Percentiles rank a stretch among this genome's conserved stretches.
Evolutionary conservation across 768 basidiomycete species (phyloP).

Genomic region (Tricholoma furcatifolium): DNA sequence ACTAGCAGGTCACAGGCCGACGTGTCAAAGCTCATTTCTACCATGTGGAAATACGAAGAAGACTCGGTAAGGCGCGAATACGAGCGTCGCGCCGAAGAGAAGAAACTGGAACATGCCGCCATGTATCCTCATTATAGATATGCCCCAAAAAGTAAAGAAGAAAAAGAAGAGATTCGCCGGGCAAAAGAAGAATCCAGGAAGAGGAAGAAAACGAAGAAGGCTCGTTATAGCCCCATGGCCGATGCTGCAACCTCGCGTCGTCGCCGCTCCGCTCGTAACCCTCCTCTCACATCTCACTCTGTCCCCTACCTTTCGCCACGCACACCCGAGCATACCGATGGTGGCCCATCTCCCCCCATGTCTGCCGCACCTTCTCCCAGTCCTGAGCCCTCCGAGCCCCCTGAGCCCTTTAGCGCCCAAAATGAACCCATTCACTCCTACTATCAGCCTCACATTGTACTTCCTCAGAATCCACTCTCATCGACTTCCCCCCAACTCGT

Average conservation of each 20-base stretch:
- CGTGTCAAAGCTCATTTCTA: constrained; percentile 62
- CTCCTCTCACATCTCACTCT: constrained; percentile 16
- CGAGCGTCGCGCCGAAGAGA: constrained; percentile 52
- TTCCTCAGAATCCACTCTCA: background rate
- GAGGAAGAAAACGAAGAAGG: constrained; percentile 12
- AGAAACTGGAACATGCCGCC: constrained; percentile 49
- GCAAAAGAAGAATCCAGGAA: constrained; percentile 42
- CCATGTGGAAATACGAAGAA: constrained; percentile 61
- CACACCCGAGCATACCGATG: constrained; percentile 31
- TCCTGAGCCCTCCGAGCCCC: constrained; percentile 17
- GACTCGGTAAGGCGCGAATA: constrained; percentile 46
- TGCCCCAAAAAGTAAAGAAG: constrained; percentile 52
- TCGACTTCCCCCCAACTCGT: background rate
- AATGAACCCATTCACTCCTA: constrained; percentile 8
- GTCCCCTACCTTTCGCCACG: constrained; percentile 18
- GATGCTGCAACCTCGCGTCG: constrained; percentile 3
- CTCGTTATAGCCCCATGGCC: background rate
- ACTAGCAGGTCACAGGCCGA: constrained; percentile 52
- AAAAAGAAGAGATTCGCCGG: constrained; percentile 36
- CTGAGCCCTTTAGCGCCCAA: constrained; percentile 1
- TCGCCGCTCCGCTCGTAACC: background rate
- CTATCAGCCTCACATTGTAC: constrained; percentile 5
- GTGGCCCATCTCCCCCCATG: constrained; percentile 51
- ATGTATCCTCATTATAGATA: constrained; percentile 60
- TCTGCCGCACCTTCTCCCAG: constrained; percentile 50